These are phyloP conservation scores for Phellinidium pouzarii DNA, from an alignment of 1,284 basidiomycete genomes.

Conservation along the genomic window DNA sequence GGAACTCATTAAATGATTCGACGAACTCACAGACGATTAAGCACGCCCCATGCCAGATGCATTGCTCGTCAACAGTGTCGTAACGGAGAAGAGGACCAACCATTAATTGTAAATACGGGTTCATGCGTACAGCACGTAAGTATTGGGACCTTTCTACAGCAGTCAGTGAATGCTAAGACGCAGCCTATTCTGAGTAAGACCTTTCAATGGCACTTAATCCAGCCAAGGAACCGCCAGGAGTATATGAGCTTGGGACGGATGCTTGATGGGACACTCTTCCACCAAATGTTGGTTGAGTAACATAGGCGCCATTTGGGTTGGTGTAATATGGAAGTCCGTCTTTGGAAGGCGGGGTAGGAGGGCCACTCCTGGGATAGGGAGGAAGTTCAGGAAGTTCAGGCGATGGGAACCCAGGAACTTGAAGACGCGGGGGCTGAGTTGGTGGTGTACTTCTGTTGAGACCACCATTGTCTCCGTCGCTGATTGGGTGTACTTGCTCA, in stretches of 20 bases:
- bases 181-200: conserved; percentile 21
- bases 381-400: conserved; percentile 31
- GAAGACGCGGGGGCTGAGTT: conserved; percentile 6
- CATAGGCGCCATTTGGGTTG: not conserved
- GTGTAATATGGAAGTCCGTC: conserved; percentile 17
- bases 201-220: conserved; percentile 55
- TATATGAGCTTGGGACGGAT: conserved; percentile 3
- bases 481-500: conserved; percentile 43
- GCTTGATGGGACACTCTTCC: conserved; percentile 34
- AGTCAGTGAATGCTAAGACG: not conserved
- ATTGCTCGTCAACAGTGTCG: conserved; percentile 76
- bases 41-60: conserved; percentile 83
- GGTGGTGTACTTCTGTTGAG: conserved; percentile 29
- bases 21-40: conserved; percentile 69
- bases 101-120: conserved; percentile 45
- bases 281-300: conserved; percentile 27
- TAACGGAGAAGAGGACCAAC: conserved; percentile 76
- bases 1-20: conserved; percentile 1
- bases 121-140: conserved; percentile 53
- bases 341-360: conserved; percentile 19
- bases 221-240: conserved; percentile 4
- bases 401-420: not conserved
- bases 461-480: conserved; percentile 50
- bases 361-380: conserved; percentile 30
- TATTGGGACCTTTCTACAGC: conserved; percentile 25